Evolutionary conservation across 2,329 filamentous ascomycete genomes (phyloP), one percentile per base, ranked within the genome.

Genomic region (Teratosphaeria viscida): DNA sequence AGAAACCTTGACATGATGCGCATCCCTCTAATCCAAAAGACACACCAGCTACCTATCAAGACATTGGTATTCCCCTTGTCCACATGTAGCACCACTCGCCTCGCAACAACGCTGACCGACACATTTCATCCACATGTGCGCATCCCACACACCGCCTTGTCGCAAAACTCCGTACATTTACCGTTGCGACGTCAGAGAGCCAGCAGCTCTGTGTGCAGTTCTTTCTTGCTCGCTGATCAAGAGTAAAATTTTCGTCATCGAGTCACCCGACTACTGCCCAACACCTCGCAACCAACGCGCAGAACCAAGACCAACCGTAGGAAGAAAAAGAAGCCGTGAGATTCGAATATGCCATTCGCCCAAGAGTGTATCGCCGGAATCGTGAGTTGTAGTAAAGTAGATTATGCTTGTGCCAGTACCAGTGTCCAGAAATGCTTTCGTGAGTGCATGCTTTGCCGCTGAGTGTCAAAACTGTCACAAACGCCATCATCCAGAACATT

Each of bases 401-500:
- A 11, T 19, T 19, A 49, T 10, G 43, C 43, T n/a, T 19, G 43
- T 49, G 43, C 43, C 43, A 49, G 43, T 49, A 23, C 37, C 6
- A 19, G 43, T 49, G 19, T 49, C 53, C 27, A 54, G 34, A 32
- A 29, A 54, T 54, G 53, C 53, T 54, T 53, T 54, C 53, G 53
- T 54, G 26, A 54, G 16, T 32, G 53, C 53, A 32, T 49, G 43
- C 43, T 49, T 49, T 49, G 43, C 43, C 43, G 43, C 43, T 49
- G 43, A 49, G n/a, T 54, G 52, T 27, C 37, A 39, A 52, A 57
- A 27, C 16, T 57, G 12, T 35, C 43, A 35, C 53, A 55, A 61
- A 61, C 60, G 60, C 60, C 57, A 55, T 59, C 57, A 23, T 59
- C 57, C 60, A 57, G 47, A 52, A 34, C 56, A 29, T 27, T 27